Evolutionary conservation across 208 protist genomes (phyloP).

Genomic region (Acanthamoeba quina): DNA sequence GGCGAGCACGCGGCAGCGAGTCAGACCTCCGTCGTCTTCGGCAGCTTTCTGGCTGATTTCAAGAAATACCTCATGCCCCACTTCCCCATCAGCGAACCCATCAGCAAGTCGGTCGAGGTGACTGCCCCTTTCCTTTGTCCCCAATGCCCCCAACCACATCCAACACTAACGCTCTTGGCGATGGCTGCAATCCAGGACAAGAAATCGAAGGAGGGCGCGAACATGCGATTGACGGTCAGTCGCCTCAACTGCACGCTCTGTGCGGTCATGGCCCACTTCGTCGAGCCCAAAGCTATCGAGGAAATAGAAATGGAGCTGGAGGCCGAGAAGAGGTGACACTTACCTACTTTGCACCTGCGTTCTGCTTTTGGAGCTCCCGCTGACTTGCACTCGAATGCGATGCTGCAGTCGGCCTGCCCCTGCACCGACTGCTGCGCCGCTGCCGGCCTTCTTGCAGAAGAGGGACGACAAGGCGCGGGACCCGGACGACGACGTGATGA

Average conservation of each 20-base stretch:
- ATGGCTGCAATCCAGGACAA: slow-evolving; percentile 63
- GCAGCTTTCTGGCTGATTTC: slow-evolving; percentile 11
- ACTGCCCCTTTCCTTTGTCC: background rate
- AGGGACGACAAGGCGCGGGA: background rate
- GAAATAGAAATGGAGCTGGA: slow-evolving; percentile 30
- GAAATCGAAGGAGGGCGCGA: slow-evolving; percentile 33
- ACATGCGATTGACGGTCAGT: slow-evolving; percentile 28
- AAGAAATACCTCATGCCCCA: slow-evolving; percentile 56
- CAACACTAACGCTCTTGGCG: background rate
- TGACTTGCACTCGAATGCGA: background rate
- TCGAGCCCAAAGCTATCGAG: slow-evolving; percentile 4
- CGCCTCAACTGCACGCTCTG: slow-evolving; percentile 41
- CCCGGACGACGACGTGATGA: background rate
- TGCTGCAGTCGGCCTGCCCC: background rate
- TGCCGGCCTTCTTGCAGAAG: slow-evolving; percentile 49
- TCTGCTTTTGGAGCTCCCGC: background rate
- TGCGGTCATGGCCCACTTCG: slow-evolving; percentile 51
- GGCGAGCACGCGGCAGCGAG: background rate
- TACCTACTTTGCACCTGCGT: background rate
- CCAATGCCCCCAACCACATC: background rate
- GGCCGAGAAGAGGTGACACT: background rate
- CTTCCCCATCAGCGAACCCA: slow-evolving; percentile 43
- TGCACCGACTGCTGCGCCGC: background rate
- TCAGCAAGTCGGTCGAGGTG: slow-evolving; percentile 40
- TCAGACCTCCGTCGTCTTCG: background rate